Base-by-base conservation (phyloP, 352 stramenopile species). In the Pythium guiyangense region DNA sequence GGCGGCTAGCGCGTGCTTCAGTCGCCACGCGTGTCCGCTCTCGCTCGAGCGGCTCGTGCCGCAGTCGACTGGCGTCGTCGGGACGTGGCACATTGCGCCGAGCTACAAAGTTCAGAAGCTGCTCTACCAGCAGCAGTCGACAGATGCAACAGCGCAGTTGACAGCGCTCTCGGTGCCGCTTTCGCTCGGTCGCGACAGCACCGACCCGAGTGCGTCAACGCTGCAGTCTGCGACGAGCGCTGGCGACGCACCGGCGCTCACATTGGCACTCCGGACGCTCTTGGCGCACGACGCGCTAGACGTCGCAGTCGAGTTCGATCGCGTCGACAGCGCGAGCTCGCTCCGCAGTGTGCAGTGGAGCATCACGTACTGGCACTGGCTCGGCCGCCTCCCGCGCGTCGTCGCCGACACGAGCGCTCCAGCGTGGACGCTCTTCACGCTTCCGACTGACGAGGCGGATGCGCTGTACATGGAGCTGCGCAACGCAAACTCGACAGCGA, bases 1-100 rank as follows among this genome's bases (percentile, higher is more conserved):
- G 22, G 69, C 69, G 11, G 77, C 77, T 0, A 84, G 74, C 27
- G 74, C 74, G 31, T 87, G 77, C 45, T 84, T 74, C 54, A 80
- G 72, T 27, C 66, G 67, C 18, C 52, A 56, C 25, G 45, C 59
- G 4, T 87, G 77, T 45, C 64, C 67, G 27, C 53, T 87, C 10
- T 76, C 65, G 12, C 60, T 84, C 31, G 57, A 69, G 11, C 57
- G 69, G 15, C 59, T 85, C 27, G 18, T 87, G 26, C 66, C 70
- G 10, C 63, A 51, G 15, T 54, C 72, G 0, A 56, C 61, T 0
- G 54, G 50, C 17, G 49, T 70, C 2, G 67, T 73, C n/a, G 73
- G 65, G 0, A 70, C 69, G 22, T 84, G 74, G 76, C 60, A 54
- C 6, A 37, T 83, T n/a, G 43, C 40, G 1, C 73, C 73, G 3